Evolutionary conservation across 192 early-diverging fungal species (phyloP).

Genomic region (Entomortierella beljakovae): DNA sequence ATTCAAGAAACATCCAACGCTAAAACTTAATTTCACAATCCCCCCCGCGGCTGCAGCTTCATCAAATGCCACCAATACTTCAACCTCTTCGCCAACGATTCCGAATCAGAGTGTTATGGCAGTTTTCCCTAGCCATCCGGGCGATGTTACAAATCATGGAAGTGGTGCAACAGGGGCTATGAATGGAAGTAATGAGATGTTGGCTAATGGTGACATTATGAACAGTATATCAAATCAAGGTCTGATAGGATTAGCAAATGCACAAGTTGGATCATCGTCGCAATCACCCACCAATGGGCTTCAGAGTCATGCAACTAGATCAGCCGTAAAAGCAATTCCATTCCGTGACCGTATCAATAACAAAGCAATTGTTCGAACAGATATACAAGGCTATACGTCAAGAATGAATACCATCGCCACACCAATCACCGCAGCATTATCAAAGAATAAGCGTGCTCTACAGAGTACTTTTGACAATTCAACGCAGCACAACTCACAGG

Average conservation of each 20-base stretch:
- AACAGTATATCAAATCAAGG: slow-evolving; percentile 12
- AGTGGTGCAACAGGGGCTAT: background rate
- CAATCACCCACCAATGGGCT: background rate
- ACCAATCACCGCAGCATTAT: slow-evolving; percentile 20
- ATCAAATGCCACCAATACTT: slow-evolving; percentile 29
- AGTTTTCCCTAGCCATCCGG: slow-evolving; percentile 26
- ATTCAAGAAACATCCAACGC: slow-evolving; percentile 75
- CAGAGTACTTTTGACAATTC: background rate
- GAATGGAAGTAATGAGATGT: slow-evolving; percentile 3
- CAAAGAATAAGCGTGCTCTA: slow-evolving; percentile 17
- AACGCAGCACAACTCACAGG: background rate
- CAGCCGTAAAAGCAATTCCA: slow-evolving; percentile 6
- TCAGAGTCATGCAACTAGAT: slow-evolving; percentile 22
- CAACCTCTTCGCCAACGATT: slow-evolving; percentile 28
- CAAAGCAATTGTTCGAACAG: slow-evolving; percentile 33
- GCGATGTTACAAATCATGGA: slow-evolving; percentile 4
- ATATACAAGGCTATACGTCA: background rate
- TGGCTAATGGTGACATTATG: slow-evolving; percentile 47
- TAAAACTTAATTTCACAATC: slow-evolving; percentile 70
- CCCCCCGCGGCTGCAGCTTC: slow-evolving; percentile 39
- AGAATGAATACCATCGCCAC: slow-evolving; percentile 19
- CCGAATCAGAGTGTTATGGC: slow-evolving; percentile 3
- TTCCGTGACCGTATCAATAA: slow-evolving; percentile 14
- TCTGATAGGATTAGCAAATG: background rate
- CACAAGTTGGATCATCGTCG: background rate